Evolutionary conservation across 805 yeast genomes (phyloP).

Genomic region (Limtongia smithiae): DNA sequence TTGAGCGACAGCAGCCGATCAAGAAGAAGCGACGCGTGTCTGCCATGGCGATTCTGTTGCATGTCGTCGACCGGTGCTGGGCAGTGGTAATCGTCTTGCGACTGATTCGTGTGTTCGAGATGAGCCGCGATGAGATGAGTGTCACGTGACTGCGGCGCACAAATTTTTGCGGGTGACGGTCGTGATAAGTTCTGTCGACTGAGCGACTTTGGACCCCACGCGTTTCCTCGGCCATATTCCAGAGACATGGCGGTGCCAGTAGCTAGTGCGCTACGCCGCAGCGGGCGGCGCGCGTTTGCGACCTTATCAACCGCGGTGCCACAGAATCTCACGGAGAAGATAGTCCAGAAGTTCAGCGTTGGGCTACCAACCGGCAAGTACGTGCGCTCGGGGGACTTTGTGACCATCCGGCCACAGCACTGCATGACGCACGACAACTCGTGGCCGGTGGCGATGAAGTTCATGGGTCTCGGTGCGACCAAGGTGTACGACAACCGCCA

Average conservation of each 20-base stretch:
- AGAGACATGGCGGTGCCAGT: too few species aligned
- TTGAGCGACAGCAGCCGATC: slow-evolving; percentile 64
- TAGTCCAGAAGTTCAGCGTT: slow-evolving; percentile 89
- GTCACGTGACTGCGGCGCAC: too few species aligned
- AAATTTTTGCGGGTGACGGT: too few species aligned
- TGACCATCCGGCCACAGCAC: slow-evolving; percentile 89
- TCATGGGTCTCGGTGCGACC: slow-evolving; percentile 89
- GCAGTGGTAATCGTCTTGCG: too few species aligned
- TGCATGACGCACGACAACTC: slow-evolving; percentile 99
- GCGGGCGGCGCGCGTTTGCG: slow-evolving; percentile 15
- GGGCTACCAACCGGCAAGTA: slow-evolving; percentile 71
- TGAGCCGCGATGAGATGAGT: too few species aligned
- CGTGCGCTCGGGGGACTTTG: slow-evolving; percentile 90
- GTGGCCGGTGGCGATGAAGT: slow-evolving; percentile 98
- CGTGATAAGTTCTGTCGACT: too few species aligned
- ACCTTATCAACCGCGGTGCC: slow-evolving; percentile 22
- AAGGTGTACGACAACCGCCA: slow-evolving; percentile 80
- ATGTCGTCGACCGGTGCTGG: too few species aligned
- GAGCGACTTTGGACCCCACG: too few species aligned
- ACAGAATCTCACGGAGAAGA: slow-evolving; percentile 92
- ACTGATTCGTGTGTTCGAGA: too few species aligned
- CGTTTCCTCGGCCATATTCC: too few species aligned
- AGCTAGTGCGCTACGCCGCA: slow-evolving; percentile 2
- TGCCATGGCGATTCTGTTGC: slow-evolving; percentile 2
- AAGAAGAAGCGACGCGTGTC: slow-evolving; percentile 41